Base-by-base conservation (phyloP, 192 early-diverging fungal species). In the Gigaspora rosea region DNA sequence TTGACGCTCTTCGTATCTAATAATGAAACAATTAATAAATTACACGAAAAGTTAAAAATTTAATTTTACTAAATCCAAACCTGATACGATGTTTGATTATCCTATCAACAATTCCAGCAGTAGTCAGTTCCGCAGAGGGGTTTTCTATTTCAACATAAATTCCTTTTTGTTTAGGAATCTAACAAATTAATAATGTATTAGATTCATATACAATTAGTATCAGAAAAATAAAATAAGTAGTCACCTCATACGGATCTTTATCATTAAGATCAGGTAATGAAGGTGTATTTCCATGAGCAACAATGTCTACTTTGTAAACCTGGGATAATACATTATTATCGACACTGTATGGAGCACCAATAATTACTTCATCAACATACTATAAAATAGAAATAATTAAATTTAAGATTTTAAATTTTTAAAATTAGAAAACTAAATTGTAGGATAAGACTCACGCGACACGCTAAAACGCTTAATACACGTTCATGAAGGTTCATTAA, bases 401-500 rank as follows among this genome's bases (percentile, higher is more conserved):
- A 54, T 70, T 47, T 7, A 73, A 58, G 80, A 4, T 15, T 33
- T 27, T 48, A 56, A 46, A 33, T 41, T 67, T 5, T 13, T 62
- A 69, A 22, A 13, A 33, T 51, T 4, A 56, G 18, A 9, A 54
- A 16, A 4, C 12, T 18, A 18, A 56, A 12, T 56, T 56, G 18
- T 15, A 56, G 4, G 18, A 46, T 49, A 16, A 36, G 1, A 85
- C 86, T 88, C 88, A 93, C 92, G n/a, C 93, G 85, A 79, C 97
- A 98, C 73, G 93, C 90, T 61, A 98, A 83, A n/a, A 94, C 97
- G 79, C 94, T 93, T 50, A 98, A 85, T 52, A 92, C 95, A 56
- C 97, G 91, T 86, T 98, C 97, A 83, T 97, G 91, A 59, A 97
- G 84, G 84, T 96, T 97, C 95, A 98, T 95, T 61, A 98, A 86